Evolutionary conservation across 306 rosid genomes (phyloP).

Genomic region (Malus fusca): DNA sequence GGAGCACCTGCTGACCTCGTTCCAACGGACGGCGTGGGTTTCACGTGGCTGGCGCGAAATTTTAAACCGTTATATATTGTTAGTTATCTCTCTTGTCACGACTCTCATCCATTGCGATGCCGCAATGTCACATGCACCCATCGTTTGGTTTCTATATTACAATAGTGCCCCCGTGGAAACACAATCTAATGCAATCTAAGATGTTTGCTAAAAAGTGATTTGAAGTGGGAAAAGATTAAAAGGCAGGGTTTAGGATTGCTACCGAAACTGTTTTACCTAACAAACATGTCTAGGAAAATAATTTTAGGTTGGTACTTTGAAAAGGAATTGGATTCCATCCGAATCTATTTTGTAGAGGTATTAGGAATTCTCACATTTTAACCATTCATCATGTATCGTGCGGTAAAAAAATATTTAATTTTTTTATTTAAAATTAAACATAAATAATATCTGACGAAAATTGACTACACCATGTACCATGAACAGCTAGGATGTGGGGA

Average conservation of each 20-base stretch:
- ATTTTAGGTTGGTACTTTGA: not conserved
- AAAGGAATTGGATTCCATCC: no score
- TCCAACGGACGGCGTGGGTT: conserved; percentile 11
- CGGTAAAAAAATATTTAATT: no score
- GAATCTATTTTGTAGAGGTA: no score
- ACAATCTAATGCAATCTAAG: not conserved
- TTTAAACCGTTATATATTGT: not conserved
- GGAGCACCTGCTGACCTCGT: not conserved
- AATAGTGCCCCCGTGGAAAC: not conserved
- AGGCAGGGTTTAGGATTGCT: not conserved
- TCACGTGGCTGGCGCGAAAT: conserved; percentile 30
- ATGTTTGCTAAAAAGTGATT: not conserved
- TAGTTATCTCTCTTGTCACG: not conserved
- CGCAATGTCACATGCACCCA: not conserved
- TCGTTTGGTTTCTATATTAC: not conserved
- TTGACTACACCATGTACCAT: accelerated
- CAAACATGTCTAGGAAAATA: not conserved
- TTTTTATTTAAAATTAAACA: no score
- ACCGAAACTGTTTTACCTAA: not conserved
- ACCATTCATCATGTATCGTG: accelerated
- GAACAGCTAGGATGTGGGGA: accelerated
- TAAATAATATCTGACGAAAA: no score
- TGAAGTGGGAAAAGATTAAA: not conserved
- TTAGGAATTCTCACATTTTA: no score
- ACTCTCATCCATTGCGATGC: not conserved